Evolutionary conservation across 2,329 filamentous ascomycete genomes (phyloP).

Genomic region (Ceratocystis cacaofunesta): DNA sequence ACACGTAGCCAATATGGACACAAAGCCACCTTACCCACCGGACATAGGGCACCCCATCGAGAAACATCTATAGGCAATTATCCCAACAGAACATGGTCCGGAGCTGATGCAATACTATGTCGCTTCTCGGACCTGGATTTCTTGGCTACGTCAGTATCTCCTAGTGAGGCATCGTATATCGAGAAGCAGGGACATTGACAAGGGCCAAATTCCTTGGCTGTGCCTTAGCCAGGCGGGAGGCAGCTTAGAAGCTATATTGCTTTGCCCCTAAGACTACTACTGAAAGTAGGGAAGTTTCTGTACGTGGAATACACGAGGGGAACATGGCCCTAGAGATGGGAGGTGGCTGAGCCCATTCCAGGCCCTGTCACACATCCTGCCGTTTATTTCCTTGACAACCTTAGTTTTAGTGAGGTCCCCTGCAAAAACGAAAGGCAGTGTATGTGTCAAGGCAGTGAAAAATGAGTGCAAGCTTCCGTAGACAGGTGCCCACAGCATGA

Average conservation of each 20-base stretch:
- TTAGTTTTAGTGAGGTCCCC: neutral
- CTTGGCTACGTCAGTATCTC: no score
- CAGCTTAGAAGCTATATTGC: no score
- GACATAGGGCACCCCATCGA: neutral
- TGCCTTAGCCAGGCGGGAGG: no score
- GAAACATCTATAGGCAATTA: neutral
- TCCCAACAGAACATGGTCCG: neutral
- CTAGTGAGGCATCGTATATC: no score
- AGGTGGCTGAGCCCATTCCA: neutral
- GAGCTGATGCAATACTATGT: neutral
- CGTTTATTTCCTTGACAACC: neutral
- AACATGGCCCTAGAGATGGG: neutral
- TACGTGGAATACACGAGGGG: neutral
- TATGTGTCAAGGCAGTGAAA: neutral
- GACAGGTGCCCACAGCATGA: neutral
- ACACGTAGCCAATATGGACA: no score
- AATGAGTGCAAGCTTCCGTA: neutral
- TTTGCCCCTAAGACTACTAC: neutral
- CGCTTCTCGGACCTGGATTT: no score
- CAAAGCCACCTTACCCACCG: no score
- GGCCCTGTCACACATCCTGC: neutral
- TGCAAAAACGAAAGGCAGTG: neutral
- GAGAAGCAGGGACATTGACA: no score
- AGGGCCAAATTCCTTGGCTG: no score
- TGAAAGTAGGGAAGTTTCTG: neutral